Evolutionary conservation across 345 rosid species (phyloP).

Genomic region (Gossypium arboreum): DNA sequence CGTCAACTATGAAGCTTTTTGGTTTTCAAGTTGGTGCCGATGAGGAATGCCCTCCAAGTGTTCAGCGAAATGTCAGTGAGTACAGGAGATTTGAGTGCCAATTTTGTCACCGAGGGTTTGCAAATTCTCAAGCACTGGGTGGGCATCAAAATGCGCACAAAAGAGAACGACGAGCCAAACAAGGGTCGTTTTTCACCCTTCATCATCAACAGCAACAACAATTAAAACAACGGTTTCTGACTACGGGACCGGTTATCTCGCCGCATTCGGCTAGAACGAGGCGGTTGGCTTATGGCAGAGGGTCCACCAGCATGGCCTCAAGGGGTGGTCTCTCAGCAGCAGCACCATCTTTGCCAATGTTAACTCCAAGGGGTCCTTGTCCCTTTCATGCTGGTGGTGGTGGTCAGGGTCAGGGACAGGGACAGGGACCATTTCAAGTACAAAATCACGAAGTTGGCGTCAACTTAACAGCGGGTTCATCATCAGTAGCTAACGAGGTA

Average conservation of each 20-base stretch:
- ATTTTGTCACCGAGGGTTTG: conserved; percentile 13
- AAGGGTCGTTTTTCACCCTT: background rate
- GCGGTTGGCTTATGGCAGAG: conserved; percentile 2
- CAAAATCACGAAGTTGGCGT: background rate
- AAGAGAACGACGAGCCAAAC: conserved; percentile 8
- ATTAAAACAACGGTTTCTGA: conserved; percentile 1
- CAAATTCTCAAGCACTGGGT: conserved; percentile 11
- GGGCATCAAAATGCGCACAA: conserved; percentile 14
- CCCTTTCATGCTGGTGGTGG: conserved; percentile 1
- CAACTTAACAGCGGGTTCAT: background rate
- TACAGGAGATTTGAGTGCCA: conserved; percentile 15
- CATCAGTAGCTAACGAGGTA: background rate
- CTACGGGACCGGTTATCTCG: conserved; percentile 4
- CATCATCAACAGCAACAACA: background rate
- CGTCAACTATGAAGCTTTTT: background rate
- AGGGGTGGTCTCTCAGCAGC: conserved; percentile 1
- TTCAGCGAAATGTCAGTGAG: background rate
- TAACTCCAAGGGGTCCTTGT: background rate
- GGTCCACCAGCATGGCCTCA: background rate
- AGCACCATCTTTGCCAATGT: background rate
- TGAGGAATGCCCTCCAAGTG: background rate
- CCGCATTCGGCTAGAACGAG: conserved; percentile 17
- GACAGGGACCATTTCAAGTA: background rate
- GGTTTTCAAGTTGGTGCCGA: background rate
- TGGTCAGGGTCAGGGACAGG: background rate